A percentile compares a stretch with the other conserved stretches of the same genome.
These are phyloP conservation scores for Populus hybrid DNA, from an alignment of 441 rosid genomes.

Conservation along the genomic window DNA sequence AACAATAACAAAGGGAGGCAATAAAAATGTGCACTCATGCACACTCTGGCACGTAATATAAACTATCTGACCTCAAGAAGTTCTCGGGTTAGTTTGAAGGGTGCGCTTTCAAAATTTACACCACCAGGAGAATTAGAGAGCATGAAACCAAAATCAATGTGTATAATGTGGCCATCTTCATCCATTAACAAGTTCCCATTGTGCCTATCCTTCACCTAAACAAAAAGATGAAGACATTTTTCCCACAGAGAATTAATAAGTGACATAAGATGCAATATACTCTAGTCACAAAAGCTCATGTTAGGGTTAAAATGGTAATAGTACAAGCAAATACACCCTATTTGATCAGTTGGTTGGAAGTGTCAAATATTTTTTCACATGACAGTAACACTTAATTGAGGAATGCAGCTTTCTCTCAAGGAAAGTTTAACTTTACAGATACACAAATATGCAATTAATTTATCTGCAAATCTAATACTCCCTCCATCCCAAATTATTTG, in stretches of 20 bases:
- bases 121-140: conserved; percentile 98
- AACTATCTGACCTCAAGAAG: conserved; percentile 69
- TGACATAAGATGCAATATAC: background rate
- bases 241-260: background rate
- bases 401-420: background rate
- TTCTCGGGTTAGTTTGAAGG: conserved; percentile 94
- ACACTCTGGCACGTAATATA: background rate
- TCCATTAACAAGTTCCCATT: conserved; percentile 93
- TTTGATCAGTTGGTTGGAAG: background rate
- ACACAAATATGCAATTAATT: background rate
- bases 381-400: background rate
- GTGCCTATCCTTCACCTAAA: conserved; percentile 92
- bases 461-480: background rate
- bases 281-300: background rate
- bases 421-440: background rate
- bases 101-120: conserved; percentile 96
- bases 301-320: background rate
- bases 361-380: background rate
- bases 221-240: background rate
- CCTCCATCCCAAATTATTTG: background rate
- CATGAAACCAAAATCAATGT: conserved; percentile 98
- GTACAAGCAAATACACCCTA: background rate
- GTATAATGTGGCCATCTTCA: conserved; percentile 98
- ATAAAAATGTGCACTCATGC: background rate
- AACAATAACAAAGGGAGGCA: background rate